Evolutionary conservation across 1,284 basidiomycete species (phyloP).

Genomic region (Inonotus hispidus): DNA sequence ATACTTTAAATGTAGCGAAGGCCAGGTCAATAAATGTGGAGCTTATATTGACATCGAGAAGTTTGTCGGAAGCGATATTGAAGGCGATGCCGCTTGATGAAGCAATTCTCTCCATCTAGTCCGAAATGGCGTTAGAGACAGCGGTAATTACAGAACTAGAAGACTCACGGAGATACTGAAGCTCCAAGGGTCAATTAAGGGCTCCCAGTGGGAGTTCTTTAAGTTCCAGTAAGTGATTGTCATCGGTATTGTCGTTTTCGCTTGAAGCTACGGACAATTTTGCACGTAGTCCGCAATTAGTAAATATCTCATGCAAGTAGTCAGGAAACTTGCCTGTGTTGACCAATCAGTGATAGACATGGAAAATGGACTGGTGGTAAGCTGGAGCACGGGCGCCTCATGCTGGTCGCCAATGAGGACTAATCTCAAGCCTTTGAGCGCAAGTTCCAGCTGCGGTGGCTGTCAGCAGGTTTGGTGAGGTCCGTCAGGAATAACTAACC

Average conservation of each 20-base stretch:
- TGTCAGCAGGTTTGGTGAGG: slow-evolving; percentile 5
- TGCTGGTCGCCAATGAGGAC: slow-evolving; percentile 94
- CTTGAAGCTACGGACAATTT: slow-evolving; percentile 63
- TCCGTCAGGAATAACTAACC: slow-evolving; percentile 10
- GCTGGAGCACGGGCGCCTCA: slow-evolving; percentile 90
- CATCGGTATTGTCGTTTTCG: slow-evolving; percentile 73
- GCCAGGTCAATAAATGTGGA: slow-evolving; percentile 89
- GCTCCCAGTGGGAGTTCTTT: slow-evolving; percentile 98
- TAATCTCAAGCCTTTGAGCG: slow-evolving; percentile 87
- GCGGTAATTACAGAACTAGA: slow-evolving; percentile 5
- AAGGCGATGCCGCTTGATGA: slow-evolving; percentile 52
- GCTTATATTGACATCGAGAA: slow-evolving; percentile 90
- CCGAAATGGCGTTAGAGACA: not conserved
- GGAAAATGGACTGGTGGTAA: slow-evolving; percentile 84
- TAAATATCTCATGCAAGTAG: not conserved
- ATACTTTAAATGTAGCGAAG: slow-evolving; percentile 68
- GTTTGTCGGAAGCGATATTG: slow-evolving; percentile 71
- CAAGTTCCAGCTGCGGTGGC: slow-evolving; percentile 62
- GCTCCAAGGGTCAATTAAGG: slow-evolving; percentile 97
- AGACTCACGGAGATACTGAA: slow-evolving; percentile 69
- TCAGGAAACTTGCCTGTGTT: slow-evolving; percentile 55
- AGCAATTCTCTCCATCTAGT: slow-evolving; percentile 46
- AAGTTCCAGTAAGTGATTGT: slow-evolving; percentile 97
- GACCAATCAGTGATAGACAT: slow-evolving; percentile 91
- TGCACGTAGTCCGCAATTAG: not conserved